Evolutionary conservation across 805 yeast genomes (phyloP).

Genomic region (Ogataea methanolica): DNA sequence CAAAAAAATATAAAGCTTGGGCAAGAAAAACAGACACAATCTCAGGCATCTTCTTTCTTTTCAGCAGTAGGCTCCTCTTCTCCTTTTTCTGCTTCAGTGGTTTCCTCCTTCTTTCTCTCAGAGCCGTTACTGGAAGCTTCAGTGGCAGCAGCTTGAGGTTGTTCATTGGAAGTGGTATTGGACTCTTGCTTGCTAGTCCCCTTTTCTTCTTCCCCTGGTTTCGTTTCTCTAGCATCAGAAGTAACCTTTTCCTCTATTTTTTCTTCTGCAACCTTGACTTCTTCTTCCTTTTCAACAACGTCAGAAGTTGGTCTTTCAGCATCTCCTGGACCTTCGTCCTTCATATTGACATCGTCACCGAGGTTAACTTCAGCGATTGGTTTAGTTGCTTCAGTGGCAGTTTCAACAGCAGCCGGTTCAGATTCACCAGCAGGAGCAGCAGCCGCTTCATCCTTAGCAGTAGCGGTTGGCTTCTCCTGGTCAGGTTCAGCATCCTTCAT

Average conservation of each 20-base stretch:
- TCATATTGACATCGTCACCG: background rate
- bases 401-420: background rate
- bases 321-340: background rate
- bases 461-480: background rate
- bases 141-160: background rate
- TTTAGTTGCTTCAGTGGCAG: background rate
- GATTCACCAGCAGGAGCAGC: background rate
- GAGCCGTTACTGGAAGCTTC: too few relatives aligned
- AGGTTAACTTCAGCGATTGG: background rate
- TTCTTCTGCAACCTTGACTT: background rate
- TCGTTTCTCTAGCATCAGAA: background rate
- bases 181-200: background rate
- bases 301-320: background rate
- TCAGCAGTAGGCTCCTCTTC: background rate
- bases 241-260: background rate
- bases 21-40: too few relatives aligned
- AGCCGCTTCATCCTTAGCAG: background rate
- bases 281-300: background rate
- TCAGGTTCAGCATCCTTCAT: background rate
- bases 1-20: too few relatives aligned
- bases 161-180: background rate
- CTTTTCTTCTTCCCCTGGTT: background rate
- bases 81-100: background rate
- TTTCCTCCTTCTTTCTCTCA: background rate
- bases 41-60: background rate